phyloP scores from a whole-genome alignment of 768 basidiomycete genomes.

The Lactifluus echinatus region DNA sequence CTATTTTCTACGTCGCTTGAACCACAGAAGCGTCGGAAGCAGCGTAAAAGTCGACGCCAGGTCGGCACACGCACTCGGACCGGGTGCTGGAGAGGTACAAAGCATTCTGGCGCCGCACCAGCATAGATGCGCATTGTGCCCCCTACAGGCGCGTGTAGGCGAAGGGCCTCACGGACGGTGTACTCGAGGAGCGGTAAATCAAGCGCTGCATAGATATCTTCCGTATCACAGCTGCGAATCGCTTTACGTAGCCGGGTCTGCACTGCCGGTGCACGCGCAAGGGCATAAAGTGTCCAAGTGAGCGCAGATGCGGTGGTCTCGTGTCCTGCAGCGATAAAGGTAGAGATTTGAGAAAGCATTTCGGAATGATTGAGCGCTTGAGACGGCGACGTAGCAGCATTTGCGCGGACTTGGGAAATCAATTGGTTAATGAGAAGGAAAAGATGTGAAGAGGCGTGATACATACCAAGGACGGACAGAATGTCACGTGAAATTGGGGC shows the following conservation, averaged over 20 bases:
- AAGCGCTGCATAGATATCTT: slow-evolving; percentile 19
- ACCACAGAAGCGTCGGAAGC: neutral
- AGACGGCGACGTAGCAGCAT: slow-evolving; percentile 36
- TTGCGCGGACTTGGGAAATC: slow-evolving; percentile 45
- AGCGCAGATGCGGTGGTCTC: slow-evolving; percentile 53
- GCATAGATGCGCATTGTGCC: slow-evolving; percentile 48
- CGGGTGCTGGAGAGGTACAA: slow-evolving; percentile 38
- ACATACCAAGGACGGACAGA: slow-evolving; percentile 20
- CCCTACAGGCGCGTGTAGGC: slow-evolving; percentile 50
- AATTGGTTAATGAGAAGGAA: neutral
- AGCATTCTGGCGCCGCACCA: slow-evolving; percentile 33
- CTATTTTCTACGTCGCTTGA: neutral
- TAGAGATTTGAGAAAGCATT: slow-evolving; percentile 53
- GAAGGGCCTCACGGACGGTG: slow-evolving; percentile 49
- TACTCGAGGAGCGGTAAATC: slow-evolving; percentile 51
- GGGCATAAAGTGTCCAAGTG: slow-evolving; percentile 54
- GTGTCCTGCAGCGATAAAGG: slow-evolving; percentile 57
- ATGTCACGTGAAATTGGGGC: slow-evolving; percentile 11
- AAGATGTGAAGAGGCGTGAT: neutral
- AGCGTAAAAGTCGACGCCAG: slow-evolving; percentile 1
- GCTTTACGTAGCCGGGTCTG: slow-evolving; percentile 43
- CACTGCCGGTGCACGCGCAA: slow-evolving; percentile 37
- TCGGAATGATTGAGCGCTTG: slow-evolving; percentile 51
- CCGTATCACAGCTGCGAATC: slow-evolving; percentile 24
- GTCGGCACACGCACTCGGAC: slow-evolving; percentile 15